Percentiles rank a stretch among this genome's conserved stretches.
phyloP scores from a whole-genome alignment of 257 asterid species.

The Knoxia roxburghii region DNA sequence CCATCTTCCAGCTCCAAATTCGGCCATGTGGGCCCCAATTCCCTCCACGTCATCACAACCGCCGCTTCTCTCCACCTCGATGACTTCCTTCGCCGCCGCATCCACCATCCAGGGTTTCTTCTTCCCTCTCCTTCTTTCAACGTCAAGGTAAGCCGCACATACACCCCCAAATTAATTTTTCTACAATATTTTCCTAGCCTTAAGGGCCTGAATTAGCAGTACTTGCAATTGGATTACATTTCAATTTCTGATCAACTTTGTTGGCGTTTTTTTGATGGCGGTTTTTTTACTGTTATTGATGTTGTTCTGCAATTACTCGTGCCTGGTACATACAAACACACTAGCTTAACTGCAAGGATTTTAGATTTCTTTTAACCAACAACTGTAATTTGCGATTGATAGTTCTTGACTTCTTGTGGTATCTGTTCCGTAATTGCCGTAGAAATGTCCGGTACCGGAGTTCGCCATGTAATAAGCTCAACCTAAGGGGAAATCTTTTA shows the following conservation, averaged over 20 bases:
- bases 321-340: no score
- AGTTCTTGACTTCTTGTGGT: background rate
- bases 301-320: no score
- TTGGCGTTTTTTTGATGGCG: background rate
- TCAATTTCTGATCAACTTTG: background rate
- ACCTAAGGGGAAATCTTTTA: background rate
- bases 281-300: no score
- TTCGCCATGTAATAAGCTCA: background rate
- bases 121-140: conserved; percentile 36
- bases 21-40: conserved; percentile 28
- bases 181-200: background rate
- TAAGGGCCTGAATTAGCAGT: no score
- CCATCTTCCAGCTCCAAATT: conserved; percentile 31
- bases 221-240: no score
- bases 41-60: conserved; percentile 35
- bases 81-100: conserved; percentile 50
- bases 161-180: background rate
- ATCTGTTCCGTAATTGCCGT: background rate
- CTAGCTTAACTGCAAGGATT: no score
- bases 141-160: conserved; percentile 39
- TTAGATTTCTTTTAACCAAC: background rate
- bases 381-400: no score
- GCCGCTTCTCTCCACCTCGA: conserved; percentile 62
- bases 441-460: background rate
- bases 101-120: conserved; percentile 26